phyloP scores from a whole-genome alignment of 768 basidiomycete species.

The Suillus subluteus region DNA sequence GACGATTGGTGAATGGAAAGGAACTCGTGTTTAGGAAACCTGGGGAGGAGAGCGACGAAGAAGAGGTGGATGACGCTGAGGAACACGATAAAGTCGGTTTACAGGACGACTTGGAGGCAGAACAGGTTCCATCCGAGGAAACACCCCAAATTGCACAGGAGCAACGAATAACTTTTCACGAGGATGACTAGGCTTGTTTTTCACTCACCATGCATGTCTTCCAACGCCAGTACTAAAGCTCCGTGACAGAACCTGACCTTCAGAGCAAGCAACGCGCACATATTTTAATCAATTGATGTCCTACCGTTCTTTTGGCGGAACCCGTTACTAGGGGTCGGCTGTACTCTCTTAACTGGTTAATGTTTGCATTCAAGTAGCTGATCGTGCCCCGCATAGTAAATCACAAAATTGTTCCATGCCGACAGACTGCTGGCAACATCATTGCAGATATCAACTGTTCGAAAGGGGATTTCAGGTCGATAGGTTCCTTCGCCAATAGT shows the following conservation, averaged over 20 bases:
- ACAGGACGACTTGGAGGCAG: neutral
- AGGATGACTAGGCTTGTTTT: slow-evolving; percentile 44
- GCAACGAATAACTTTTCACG: slow-evolving; percentile 50
- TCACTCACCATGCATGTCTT: neutral
- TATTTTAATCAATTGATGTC: neutral
- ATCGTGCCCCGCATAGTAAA: neutral
- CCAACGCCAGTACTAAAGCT: neutral
- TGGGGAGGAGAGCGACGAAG: slow-evolving; percentile 52
- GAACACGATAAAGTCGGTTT: slow-evolving; percentile 11
- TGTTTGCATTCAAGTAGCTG: neutral
- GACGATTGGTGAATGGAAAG: slow-evolving; percentile 78
- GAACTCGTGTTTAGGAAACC: slow-evolving; percentile 63
- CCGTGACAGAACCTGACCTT: neutral
- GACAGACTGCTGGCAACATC: neutral
- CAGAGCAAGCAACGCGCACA: neutral
- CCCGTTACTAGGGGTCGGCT: neutral
- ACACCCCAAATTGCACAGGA: slow-evolving; percentile 33
- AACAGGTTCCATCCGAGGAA: slow-evolving; percentile 16
- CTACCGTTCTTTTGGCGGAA: neutral
- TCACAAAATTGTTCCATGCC: neutral
- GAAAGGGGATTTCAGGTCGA: neutral
- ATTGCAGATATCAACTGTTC: neutral
- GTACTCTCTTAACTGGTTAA: neutral
- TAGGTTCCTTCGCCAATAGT: neutral
- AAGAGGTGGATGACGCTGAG: slow-evolving; percentile 21